Base-by-base conservation (phyloP, 2,329 filamentous ascomycete species). In the Neofusicoccum parvum region DNA sequence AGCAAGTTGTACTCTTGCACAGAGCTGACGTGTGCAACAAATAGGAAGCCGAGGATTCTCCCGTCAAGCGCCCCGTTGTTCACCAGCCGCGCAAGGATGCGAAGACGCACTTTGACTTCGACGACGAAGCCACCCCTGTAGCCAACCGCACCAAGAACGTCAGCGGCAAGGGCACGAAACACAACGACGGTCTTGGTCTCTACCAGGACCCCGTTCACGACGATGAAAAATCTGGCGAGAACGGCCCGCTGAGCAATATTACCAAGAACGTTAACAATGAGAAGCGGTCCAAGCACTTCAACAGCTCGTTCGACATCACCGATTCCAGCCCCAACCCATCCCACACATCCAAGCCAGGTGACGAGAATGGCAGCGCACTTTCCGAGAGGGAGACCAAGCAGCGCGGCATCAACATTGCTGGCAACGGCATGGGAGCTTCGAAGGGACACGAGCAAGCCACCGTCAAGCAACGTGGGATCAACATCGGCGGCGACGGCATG, bases 51-150 rank as follows among this genome's bases (percentile, higher is more conserved):
- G 80, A 86, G 50, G 77, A 86, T 43, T 88, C 87, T 9, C 86
- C 88, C 7, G 82, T 83, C 49, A 86, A 85, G 69, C 82, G 84
- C 64, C 83, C 87, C 14, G 82, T 86, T 39, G 83, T 87, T 43
- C 81, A 84, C 71, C 90, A 90, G 75, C 85, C 90, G 43, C 91
- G 94, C 67, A 91, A 88, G 48, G 92, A 96, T 72, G 89, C 90
- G 17, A 88, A 94, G 74, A 81, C 88, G 1, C 92, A 98, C 78
- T 97, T 97, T 74, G 88, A 95, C 67, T 86, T 97, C 72, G 83
- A 87, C 63, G 94, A 98, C 74, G 89, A 94, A 65, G 88, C 87
- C 56, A 85, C 85, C 39, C 86, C 86, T 58, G 80, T 82, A 15
- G 83, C 81, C 7, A 81, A 84, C 64, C 79, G 81, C 49, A 71